A percentile compares a stretch with the other conserved stretches of the same genome.
Evolutionary conservation across 495 filamentous ascomycete species (phyloP).

Genomic region (Hyphodiscus hymeniophilus): DNA sequence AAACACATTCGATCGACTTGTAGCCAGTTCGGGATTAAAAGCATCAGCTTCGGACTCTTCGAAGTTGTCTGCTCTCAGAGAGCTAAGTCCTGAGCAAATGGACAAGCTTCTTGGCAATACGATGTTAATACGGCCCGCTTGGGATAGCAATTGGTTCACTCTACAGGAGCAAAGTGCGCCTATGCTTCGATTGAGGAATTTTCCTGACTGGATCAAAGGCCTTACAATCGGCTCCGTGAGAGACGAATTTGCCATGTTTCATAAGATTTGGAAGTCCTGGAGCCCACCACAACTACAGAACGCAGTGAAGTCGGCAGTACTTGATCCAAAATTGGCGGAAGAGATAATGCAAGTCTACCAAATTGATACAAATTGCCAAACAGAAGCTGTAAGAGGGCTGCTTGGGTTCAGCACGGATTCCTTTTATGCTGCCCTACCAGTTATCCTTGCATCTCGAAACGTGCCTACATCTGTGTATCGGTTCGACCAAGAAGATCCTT

Average conservation of each 20-base stretch:
- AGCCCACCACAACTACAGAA: neutral
- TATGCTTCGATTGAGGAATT: neutral
- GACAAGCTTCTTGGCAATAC: neutral
- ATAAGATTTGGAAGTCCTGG: neutral
- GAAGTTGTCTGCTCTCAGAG: neutral
- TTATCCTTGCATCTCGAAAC: neutral
- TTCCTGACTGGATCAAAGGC: neutral
- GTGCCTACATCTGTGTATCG: neutral
- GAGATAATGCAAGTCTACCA: neutral
- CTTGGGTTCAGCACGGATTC: neutral
- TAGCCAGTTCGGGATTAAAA: neutral
- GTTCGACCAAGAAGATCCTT: conserved; percentile 2
- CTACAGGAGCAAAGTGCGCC: neutral
- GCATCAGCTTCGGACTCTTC: neutral
- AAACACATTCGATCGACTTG: neutral
- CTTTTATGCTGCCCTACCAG: neutral
- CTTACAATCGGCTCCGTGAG: neutral
- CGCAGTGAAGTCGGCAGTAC: neutral
- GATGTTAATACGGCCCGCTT: neutral
- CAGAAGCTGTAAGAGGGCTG: neutral
- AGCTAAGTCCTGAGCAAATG: neutral
- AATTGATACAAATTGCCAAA: neutral
- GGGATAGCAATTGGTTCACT: neutral
- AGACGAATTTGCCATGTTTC: conserved; percentile 1
- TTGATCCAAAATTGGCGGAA: neutral